A percentile compares a stretch with the other conserved stretches of the same genome.
Conservation (phyloP, 768 basidiomycete genomes). For the Botryobasidium botryosum region DNA sequence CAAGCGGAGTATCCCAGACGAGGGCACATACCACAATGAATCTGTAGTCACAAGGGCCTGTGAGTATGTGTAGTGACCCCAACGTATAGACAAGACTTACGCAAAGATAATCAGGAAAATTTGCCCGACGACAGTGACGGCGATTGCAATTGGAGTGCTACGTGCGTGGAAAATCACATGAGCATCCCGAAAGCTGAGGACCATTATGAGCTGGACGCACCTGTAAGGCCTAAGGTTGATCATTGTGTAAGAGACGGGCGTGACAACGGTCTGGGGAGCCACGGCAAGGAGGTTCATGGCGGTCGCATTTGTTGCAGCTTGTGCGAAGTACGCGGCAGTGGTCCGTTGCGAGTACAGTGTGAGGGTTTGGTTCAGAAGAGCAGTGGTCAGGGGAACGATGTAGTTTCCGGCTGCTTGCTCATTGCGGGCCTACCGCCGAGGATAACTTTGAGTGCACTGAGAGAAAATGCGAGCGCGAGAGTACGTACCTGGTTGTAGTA, state of each 20-base stretch:
- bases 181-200: neutral
- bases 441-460: too few relatives aligned
- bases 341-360: neutral
- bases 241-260: slow-evolving; percentile 20
- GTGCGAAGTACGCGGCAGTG: slow-evolving; percentile 11
- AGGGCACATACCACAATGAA: too few relatives aligned
- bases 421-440: too few relatives aligned
- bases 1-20: too few relatives aligned
- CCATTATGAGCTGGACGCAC: slow-evolving; percentile 3
- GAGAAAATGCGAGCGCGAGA: too few relatives aligned
- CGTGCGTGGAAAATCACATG: neutral
- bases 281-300: slow-evolving; percentile 23
- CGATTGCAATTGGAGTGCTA: slow-evolving; percentile 22
- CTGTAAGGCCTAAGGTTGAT: slow-evolving; percentile 27
- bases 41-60: too few relatives aligned
- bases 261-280: slow-evolving; percentile 26
- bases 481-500: slow-evolving; percentile 18
- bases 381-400: slow-evolving; percentile 22
- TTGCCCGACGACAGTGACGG: slow-evolving; percentile 28
- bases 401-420: slow-evolving; percentile 27
- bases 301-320: slow-evolving; percentile 21
- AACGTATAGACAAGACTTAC: too few relatives aligned
- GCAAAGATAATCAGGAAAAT: slow-evolving; percentile 19
- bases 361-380: slow-evolving; percentile 14
- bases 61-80: too few relatives aligned